Base-by-base conservation (phyloP, 371 early-diverging fungal species). In the Choanephora cucurbitarum region DNA sequence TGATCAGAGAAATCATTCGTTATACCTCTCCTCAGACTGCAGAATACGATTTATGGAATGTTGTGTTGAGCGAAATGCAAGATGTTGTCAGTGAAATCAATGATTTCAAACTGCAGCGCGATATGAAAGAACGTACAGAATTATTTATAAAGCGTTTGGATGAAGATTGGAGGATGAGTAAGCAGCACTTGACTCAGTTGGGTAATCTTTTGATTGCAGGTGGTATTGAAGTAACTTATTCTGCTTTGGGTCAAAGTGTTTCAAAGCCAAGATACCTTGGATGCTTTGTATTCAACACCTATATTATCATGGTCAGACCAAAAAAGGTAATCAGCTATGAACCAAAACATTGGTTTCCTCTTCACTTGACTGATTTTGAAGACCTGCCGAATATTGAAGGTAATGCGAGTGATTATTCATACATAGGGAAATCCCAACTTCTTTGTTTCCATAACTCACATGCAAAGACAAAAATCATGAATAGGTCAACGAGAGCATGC, bases 311-410 rank as follows among this genome's bases (percentile, higher is more conserved):
- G 37, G 78, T 82, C 2, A 66, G 79, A 34, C 77, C 80, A 2
- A 84, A 82, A 56, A 84, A 82, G 34, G 56, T 66, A 6, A 77
- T 64, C 7, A 52, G 55, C 6, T 84, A 82, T 34, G 83, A 81
- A 51, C 79, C 83, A 0, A 77, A 79, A 22, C 79, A 82, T 44
- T 84, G 85, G 85, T 71, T 84, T 44, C 83, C 85, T 0, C 59
- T 84, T 7, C 60, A 72, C 1, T 60, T 72, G 18, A 75, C 76
- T 23, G 81, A 80, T 37, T 55, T 80, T 22, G 75, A 72, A 51
- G 72, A 80, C 54, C 37, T 72, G 11, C 32, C 37, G 11, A 81
- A 78, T 55, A 69, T 67, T 56, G 73, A 65, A 62, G 75, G 75
- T 67, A 56, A 42, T 7, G 28, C 28, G n/a, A n/a, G n/a, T n/a